These are phyloP conservation scores for Mycena pura DNA, from an alignment of 768 basidiomycete genomes.

Conservation along the genomic window DNA sequence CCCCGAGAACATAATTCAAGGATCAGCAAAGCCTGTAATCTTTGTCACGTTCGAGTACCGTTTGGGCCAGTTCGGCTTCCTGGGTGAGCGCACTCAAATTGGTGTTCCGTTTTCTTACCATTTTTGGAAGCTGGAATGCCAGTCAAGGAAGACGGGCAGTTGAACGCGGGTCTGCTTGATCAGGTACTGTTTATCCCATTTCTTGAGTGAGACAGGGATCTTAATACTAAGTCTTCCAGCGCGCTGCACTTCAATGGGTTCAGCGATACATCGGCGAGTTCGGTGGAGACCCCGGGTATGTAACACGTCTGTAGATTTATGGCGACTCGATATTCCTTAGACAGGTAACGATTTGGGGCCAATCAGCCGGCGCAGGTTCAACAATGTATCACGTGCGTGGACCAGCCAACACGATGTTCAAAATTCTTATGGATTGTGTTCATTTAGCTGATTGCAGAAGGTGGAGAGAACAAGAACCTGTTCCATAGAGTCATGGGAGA, in stretches of 20 bases:
- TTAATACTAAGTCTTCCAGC: conserved; percentile 27
- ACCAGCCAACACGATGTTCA: not conserved
- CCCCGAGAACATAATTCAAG: conserved; percentile 41
- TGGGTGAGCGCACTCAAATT: conserved; percentile 32
- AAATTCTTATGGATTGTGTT: not conserved
- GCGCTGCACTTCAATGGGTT: conserved; percentile 46
- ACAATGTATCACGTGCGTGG: conserved; percentile 46
- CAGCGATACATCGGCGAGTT: conserved; percentile 45
- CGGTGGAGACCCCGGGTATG: conserved; percentile 45
- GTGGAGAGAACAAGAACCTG: conserved; percentile 43
- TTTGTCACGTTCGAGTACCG: conserved; percentile 52
- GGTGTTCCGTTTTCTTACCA: not conserved
- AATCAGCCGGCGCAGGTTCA: conserved; percentile 53
- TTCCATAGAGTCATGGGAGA: conserved; percentile 53
- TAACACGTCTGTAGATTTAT: too few relatives aligned
- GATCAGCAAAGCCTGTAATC: conserved; percentile 41
- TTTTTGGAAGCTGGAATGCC: conserved; percentile 38
- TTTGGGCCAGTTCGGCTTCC: conserved; percentile 49
- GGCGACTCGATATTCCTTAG: conserved; percentile 35
- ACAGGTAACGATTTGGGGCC: conserved; percentile 51
- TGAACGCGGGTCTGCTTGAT: conserved; percentile 49
- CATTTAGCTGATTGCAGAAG: conserved; percentile 46
- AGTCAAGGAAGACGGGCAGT: conserved; percentile 37
- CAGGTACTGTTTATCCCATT: conserved; percentile 33
- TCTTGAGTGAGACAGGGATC: not conserved